These are phyloP conservation scores for Datisca glomerata DNA, from an alignment of 306 rosid species.

Conservation along the genomic window DNA sequence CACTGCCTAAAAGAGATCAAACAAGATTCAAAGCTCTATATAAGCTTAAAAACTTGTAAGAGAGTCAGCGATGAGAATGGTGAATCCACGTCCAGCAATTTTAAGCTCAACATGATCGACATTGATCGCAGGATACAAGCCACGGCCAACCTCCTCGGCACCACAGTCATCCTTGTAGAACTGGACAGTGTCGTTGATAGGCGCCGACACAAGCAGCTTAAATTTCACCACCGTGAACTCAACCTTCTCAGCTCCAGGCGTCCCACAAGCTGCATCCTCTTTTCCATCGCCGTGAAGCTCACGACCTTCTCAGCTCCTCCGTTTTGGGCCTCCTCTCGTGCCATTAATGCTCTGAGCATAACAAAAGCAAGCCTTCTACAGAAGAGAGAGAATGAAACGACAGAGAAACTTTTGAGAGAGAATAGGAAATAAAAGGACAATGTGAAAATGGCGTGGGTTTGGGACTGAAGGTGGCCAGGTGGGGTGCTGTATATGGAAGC, in stretches of 20 bases:
- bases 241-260: no score
- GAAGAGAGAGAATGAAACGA: background rate
- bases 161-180: conserved; percentile 80
- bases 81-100: conserved; percentile 36
- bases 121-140: conserved; percentile 52
- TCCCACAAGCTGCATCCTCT: no score
- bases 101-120: conserved; percentile 62
- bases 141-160: conserved; percentile 52
- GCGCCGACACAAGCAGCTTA: conserved; percentile 42
- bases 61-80: conserved; percentile 41
- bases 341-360: conserved; percentile 26
- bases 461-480: background rate
- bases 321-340: conserved; percentile 40
- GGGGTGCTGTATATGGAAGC: conserved; percentile 3
- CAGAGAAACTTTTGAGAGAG: background rate
- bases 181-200: conserved; percentile 44
- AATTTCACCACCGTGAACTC: no score
- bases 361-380: background rate
- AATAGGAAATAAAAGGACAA: background rate
- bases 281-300: conserved; percentile 26
- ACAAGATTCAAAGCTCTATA: no score
- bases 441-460: conserved; percentile 1
- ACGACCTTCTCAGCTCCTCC: conserved; percentile 34
- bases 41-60: no score
- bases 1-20: no score